Percentiles rank a stretch among this genome's conserved stretches.
Evolutionary conservation across 352 stramenopile genomes (phyloP).

Genomic region (Phytophthora pseudosyringae): DNA sequence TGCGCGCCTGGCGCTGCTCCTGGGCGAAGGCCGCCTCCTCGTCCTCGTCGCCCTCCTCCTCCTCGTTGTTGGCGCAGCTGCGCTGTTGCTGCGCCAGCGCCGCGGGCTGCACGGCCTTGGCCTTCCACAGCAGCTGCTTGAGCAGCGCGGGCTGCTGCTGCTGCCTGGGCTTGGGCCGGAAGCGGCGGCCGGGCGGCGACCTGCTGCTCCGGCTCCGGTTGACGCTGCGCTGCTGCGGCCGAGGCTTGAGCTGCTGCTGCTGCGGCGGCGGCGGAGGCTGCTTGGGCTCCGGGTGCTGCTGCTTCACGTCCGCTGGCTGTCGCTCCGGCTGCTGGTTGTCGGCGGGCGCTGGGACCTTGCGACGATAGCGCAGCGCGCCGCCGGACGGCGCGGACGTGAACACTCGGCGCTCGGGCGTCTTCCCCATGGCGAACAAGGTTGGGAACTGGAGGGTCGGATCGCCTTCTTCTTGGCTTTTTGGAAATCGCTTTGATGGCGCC

Average conservation of each 20-base stretch:
- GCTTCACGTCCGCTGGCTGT: conserved; percentile 9
- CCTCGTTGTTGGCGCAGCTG: conserved; percentile 8
- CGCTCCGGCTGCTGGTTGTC: conserved; percentile 46
- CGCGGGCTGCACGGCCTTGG: conserved; percentile 42
- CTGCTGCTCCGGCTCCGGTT: conserved; percentile 14
- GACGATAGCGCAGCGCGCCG: conserved; percentile 54
- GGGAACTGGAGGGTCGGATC: conserved; percentile 26
- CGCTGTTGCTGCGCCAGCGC: conserved; percentile 5
- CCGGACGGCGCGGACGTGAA: conserved; percentile 10
- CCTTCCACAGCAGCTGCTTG: conserved; percentile 75
- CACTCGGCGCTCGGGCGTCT: conserved; percentile 52
- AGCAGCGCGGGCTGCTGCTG: conserved; percentile 34
- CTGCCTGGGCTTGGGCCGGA: conserved; percentile 9
- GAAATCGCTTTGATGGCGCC: conserved; percentile 2
- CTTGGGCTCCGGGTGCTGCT: conserved; percentile 2
- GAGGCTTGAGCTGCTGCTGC: conserved; percentile 13
- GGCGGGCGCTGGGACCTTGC: conserved; percentile 40
- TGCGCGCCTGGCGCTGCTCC: conserved; percentile 47
- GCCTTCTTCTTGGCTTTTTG: conserved; percentile 7
- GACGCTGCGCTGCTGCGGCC: background rate
- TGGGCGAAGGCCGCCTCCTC: conserved; percentile 51
- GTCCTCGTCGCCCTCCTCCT: conserved; percentile 37
- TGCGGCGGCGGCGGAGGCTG: conserved; percentile 1
- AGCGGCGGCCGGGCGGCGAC: conserved; percentile 9
- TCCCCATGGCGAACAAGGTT: conserved; percentile 44